These are phyloP conservation scores for Russula foetens DNA, from an alignment of 768 basidiomycete genomes.

Conservation along the genomic window DNA sequence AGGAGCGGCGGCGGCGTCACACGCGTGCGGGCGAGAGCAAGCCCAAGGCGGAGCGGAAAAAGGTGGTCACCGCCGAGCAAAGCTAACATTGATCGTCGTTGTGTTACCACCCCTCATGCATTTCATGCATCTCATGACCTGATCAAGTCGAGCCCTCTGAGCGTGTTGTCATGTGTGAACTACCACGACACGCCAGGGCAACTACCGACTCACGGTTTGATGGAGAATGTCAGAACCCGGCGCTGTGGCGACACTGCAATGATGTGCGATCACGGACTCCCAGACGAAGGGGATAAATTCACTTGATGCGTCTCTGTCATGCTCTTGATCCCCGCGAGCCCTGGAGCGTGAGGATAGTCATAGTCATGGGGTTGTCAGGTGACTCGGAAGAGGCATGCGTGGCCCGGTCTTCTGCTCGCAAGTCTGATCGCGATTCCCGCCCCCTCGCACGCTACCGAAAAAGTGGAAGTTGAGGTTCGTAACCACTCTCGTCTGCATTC, in stretches of 20 bases:
- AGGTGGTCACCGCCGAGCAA: slow-evolving; percentile 77
- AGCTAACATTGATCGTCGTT: slow-evolving; percentile 28
- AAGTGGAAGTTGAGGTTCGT: background rate
- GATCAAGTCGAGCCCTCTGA: too few species aligned
- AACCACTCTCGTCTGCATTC: background rate
- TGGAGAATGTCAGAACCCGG: background rate
- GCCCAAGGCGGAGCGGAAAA: slow-evolving; percentile 89
- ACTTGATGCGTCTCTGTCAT: background rate
- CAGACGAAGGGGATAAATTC: too few species aligned
- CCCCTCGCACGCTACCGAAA: background rate
- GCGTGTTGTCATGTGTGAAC: background rate
- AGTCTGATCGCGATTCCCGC: background rate
- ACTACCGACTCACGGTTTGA: background rate
- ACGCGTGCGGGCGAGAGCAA: slow-evolving; percentile 79
- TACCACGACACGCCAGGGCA: too few species aligned
- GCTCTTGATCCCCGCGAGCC: background rate
- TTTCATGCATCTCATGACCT: background rate
- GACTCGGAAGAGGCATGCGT: too few species aligned
- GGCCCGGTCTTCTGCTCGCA: background rate
- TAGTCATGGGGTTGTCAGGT: background rate
- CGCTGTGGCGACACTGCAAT: background rate
- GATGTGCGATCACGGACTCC: background rate
- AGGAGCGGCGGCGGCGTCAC: slow-evolving; percentile 87
- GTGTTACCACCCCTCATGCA: background rate
- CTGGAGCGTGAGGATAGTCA: background rate